Evolutionary conservation across 768 basidiomycete species (phyloP).

Genomic region (Termitomyces sp.): DNA sequence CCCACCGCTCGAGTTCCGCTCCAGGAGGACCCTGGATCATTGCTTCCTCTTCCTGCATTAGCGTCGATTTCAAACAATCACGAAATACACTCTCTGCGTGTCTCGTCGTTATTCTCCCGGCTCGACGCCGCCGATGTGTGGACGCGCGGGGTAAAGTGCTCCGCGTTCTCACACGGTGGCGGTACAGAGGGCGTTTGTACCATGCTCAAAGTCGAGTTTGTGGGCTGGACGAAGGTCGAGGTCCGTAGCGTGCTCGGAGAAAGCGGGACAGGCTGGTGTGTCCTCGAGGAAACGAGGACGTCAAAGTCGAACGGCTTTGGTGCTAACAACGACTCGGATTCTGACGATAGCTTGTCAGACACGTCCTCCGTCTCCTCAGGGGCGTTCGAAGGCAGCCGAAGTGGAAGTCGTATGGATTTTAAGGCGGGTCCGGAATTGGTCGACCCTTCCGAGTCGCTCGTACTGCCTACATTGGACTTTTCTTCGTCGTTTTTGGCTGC

Average conservation of each 20-base stretch:
- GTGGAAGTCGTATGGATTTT: conserved; percentile 10
- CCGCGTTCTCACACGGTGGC: conserved; percentile 49
- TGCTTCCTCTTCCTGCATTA: conserved; percentile 53
- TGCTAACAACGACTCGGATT: conserved; percentile 20
- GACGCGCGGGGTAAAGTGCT: conserved; percentile 54
- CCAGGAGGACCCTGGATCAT: conserved; percentile 22
- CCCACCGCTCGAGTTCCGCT: conserved; percentile 65
- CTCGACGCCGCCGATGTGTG: conserved; percentile 69
- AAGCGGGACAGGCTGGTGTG: conserved; percentile 71
- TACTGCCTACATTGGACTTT: conserved; percentile 75
- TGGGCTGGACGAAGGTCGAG: conserved; percentile 64
- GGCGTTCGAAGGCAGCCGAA: conserved; percentile 11
- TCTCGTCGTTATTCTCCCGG: conserved; percentile 63
- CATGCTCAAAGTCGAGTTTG: conserved; percentile 62
- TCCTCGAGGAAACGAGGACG: conserved; percentile 47
- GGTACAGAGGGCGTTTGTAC: conserved; percentile 52
- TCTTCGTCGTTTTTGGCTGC: conserved; percentile 42
- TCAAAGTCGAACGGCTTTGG: conserved; percentile 20
- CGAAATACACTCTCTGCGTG: conserved; percentile 53
- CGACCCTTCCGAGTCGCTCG: conserved; percentile 62
- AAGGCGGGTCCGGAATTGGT: conserved; percentile 19
- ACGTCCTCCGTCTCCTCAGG: conserved; percentile 25
- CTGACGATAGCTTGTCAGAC: conserved; percentile 26
- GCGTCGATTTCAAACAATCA: conserved; percentile 48
- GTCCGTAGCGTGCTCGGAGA: conserved; percentile 69